Evolutionary conservation across 2,329 filamentous ascomycete species (phyloP).

Genomic region (Ramularia collo-cygni): DNA sequence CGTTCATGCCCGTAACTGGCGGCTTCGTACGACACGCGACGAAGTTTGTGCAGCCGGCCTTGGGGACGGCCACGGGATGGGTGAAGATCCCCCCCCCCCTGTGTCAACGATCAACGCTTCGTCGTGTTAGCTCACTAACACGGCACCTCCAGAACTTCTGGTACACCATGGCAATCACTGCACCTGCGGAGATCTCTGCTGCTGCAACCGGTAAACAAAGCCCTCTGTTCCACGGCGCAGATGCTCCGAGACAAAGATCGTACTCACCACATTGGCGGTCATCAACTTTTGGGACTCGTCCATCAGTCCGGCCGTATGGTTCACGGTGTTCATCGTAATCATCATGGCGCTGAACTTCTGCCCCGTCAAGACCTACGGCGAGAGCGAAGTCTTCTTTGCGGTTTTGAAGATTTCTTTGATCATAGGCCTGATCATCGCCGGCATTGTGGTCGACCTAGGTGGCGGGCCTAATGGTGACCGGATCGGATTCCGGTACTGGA

Average conservation of each 20-base stretch:
- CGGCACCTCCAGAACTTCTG: no score
- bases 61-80: slow-evolving; percentile 31
- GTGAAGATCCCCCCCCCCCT: neutral
- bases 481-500: slow-evolving; percentile 13
- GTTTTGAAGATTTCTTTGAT: slow-evolving; percentile 14
- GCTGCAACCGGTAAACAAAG: slow-evolving; percentile 19
- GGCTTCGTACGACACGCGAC: slow-evolving; percentile 33
- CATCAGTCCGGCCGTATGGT: slow-evolving; percentile 30
- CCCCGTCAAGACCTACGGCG: slow-evolving; percentile 14
- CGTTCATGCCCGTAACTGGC: slow-evolving; percentile 34
- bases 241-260: no score
- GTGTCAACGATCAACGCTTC: neutral
- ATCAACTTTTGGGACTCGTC: slow-evolving; percentile 25
- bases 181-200: slow-evolving; percentile 11
- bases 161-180: slow-evolving; percentile 23
- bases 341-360: slow-evolving; percentile 29
- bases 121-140: no score
- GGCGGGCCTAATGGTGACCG: slow-evolving; percentile 9
- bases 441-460: slow-evolving; percentile 14
- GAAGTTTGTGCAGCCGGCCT: slow-evolving; percentile 33
- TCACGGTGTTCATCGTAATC: slow-evolving; percentile 29
- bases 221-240: slow-evolving; percentile 22
- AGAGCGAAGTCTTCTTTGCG: slow-evolving; percentile 16
- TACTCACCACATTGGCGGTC: no score
- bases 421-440: slow-evolving; percentile 12